Conservation (phyloP, 2,329 filamentous ascomycete species). For the Diaporthe sp. region DNA sequence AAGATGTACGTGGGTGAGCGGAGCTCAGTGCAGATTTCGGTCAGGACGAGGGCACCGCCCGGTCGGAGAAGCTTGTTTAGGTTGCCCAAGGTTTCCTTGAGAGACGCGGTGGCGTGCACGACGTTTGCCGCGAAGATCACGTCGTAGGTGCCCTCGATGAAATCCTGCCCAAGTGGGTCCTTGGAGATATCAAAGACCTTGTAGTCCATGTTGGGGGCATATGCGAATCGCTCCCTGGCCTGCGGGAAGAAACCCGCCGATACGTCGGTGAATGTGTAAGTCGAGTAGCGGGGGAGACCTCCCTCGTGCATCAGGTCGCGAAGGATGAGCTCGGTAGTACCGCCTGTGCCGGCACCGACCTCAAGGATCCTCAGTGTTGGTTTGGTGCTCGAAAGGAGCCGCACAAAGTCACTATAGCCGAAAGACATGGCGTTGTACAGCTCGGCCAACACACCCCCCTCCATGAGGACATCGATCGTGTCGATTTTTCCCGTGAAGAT, state of each 20-base stretch:
- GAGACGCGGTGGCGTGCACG: constrained; percentile 47
- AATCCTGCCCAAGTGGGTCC: constrained; percentile 49
- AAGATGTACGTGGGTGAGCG: constrained; percentile 25
- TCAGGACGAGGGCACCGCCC: constrained; percentile 47
- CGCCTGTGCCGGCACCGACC: constrained; percentile 42
- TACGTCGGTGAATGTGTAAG: constrained; percentile 45
- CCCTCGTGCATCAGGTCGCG: constrained; percentile 15
- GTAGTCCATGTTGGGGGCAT: constrained; percentile 11
- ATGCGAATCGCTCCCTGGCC: neutral
- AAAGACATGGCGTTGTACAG: constrained; percentile 36
- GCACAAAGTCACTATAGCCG: constrained; percentile 16
- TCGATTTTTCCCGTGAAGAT: constrained; percentile 4
- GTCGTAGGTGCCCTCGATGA: constrained; percentile 48
- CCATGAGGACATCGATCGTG: constrained; percentile 27
- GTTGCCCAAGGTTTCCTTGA: constrained; percentile 45
- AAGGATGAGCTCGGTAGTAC: constrained; percentile 49
- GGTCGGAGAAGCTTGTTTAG: constrained; percentile 49
- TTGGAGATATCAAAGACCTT: constrained; percentile 48
- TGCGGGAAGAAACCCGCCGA: constrained; percentile 26
- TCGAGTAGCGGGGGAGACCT: constrained; percentile 27
- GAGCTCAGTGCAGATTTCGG: constrained; percentile 1
- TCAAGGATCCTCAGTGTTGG: constrained; percentile 50
- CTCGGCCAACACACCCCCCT: constrained; percentile 8
- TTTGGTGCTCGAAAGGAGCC: constrained; percentile 32
- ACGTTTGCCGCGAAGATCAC: constrained; percentile 50